Base-by-base conservation (phyloP, 1,284 basidiomycete species). In the Moesziomyces globuligerus region DNA sequence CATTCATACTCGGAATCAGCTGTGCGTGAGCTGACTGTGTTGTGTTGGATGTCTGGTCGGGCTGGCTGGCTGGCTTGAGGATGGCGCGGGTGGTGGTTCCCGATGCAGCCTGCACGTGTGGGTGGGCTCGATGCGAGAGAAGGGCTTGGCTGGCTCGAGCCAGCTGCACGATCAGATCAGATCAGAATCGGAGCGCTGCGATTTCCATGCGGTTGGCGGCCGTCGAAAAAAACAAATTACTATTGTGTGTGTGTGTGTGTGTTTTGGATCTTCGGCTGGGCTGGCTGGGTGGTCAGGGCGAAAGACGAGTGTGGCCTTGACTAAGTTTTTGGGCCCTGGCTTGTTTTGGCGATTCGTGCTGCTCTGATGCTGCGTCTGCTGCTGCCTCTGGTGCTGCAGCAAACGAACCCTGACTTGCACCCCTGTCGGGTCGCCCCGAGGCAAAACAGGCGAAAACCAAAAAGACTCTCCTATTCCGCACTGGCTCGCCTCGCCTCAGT, bases 391-490 rank as follows among this genome's bases (percentile, higher is more conserved):
- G 17, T 34, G 15, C 32, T 34, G 11, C 32, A 34, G 32, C 32
- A 15, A 13, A 34, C 32, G 4, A 29, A 34, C 48, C 48, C 48
- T 49, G 26, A 40, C 23, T 7, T 40, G 48, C 48, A 49, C 48
- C 48, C 48, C 48, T 50, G 28, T 50, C 39, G 21, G 40, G 34
- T 38, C 49, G 15, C 49, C 49, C n/a, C n/a, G n/a, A n/a, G n/a
- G n/a, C n/a, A n/a, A n/a, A n/a, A n/a, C n/a, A n/a, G n/a, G n/a
- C n/a, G n/a, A n/a, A n/a, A n/a, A n/a, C n/a, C n/a, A n/a, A n/a
- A n/a, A n/a, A n/a, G n/a, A n/a, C n/a, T n/a, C n/a, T n/a, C n/a
- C n/a, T n/a, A 23, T 38, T 26, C 24, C 38, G 38, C 21, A 29
- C 11, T 17, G 15, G 32, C 32, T 34, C 32, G 10, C 17, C 32